A percentile compares a stretch with the other conserved stretches of the same genome.
phyloP scores from a whole-genome alignment of 2,329 filamentous ascomycete genomes.

The Xylogone sp. region DNA sequence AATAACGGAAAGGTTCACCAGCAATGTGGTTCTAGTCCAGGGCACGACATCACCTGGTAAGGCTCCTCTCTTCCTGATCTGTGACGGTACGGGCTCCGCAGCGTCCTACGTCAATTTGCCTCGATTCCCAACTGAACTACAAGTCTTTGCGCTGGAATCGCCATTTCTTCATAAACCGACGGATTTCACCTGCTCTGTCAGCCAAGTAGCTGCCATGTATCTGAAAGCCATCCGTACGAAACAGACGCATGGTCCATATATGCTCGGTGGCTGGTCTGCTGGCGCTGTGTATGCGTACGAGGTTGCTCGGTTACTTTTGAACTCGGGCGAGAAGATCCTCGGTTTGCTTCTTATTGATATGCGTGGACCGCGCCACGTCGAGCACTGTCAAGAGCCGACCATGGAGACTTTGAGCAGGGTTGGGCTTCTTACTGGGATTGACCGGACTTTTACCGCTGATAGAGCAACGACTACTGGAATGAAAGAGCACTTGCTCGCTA shows the following conservation, averaged over 20 bases:
- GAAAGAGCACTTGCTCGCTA: constrained; percentile 8
- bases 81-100: constrained; percentile 20
- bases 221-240: constrained; percentile 13
- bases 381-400: constrained; percentile 1
- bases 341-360: constrained; percentile 16
- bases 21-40: constrained; percentile 13
- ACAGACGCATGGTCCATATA: constrained; percentile 34
- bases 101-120: constrained; percentile 20
- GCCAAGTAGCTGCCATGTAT: constrained; percentile 12
- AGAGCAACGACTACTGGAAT: background rate
- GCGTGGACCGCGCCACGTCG: constrained; percentile 3
- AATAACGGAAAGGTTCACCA: background rate
- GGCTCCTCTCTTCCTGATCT: constrained; percentile 17
- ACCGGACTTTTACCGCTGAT: constrained; percentile 3
- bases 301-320: constrained; percentile 23
- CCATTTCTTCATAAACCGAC: constrained; percentile 17
- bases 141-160: constrained; percentile 22
- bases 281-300: constrained; percentile 35
- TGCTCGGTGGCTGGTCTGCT: constrained; percentile 33
- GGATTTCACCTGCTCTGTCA: constrained; percentile 10
- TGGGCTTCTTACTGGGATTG: constrained; percentile 4
- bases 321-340: constrained; percentile 12
- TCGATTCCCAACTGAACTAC: constrained; percentile 9
- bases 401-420: constrained; percentile 4
- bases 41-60: constrained; percentile 5